Evolutionary conservation across 2,329 filamentous ascomycete species (phyloP).

Genomic region (Didymella keratinophila): DNA sequence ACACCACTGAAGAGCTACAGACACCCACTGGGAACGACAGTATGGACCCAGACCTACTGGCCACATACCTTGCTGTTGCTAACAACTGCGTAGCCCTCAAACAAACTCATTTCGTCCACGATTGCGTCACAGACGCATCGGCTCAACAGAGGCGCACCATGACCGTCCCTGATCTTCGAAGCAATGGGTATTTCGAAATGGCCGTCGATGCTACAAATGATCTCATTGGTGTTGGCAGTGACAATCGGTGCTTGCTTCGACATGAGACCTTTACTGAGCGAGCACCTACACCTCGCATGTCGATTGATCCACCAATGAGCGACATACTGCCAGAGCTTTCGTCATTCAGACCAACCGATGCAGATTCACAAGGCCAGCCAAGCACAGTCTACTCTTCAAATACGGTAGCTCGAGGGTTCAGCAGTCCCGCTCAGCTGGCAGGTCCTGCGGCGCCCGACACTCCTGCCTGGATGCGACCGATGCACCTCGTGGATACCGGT

Average conservation of each 20-base stretch:
- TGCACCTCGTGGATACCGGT: constrained; percentile 40
- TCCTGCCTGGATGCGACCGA: constrained; percentile 34
- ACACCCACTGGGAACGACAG: not conserved
- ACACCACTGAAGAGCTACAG: constrained; percentile 1
- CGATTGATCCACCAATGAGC: not conserved
- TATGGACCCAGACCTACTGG: constrained; percentile 3
- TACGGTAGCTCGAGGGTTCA: constrained; percentile 10
- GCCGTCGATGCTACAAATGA: not conserved
- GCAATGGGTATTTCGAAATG: not conserved
- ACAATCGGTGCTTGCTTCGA: constrained; percentile 18
- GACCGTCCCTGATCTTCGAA: constrained; percentile 10
- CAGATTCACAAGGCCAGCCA: constrained; percentile 8
- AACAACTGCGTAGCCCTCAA: constrained; percentile 23
- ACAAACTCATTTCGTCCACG: constrained; percentile 6
- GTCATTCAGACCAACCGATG: constrained; percentile 23
- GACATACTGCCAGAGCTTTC: constrained; percentile 19
- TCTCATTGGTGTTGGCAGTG: constrained; percentile 6
- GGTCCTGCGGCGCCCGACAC: constrained; percentile 22
- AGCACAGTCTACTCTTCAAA: constrained; percentile 1
- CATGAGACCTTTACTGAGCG: constrained; percentile 19
- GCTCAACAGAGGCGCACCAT: constrained; percentile 26
- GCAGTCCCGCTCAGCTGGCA: constrained; percentile 1
- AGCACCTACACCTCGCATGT: not conserved
- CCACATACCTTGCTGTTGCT: not conserved
- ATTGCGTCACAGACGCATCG: not conserved